Percentiles rank a stretch among this genome's conserved stretches.
Conservation (phyloP, 2,329 filamentous ascomycete genomes). For the Cladophialophora psammophila region DNA sequence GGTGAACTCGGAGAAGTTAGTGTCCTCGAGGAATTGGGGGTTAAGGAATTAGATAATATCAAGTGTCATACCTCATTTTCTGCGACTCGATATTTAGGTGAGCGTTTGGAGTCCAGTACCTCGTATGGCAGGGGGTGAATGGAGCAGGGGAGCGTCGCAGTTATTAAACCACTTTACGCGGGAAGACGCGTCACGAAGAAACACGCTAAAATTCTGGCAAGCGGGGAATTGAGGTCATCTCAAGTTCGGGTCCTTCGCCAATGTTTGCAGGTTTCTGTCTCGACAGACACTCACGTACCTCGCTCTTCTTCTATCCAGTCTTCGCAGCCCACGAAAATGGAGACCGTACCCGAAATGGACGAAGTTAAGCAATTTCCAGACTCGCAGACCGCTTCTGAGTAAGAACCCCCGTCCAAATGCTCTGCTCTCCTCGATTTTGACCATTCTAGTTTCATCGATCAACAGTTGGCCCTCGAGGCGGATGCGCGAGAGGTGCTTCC, state of each 20-base stretch:
- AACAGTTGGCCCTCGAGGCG: constrained; percentile 87
- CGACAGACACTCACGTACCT: background rate
- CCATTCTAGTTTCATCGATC: constrained; percentile 71
- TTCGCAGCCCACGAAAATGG: constrained; percentile 12
- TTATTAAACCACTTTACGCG: constrained; percentile 25
- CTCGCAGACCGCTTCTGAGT: constrained; percentile 78
- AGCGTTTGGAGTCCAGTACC: background rate
- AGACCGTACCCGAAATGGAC: constrained; percentile 24
- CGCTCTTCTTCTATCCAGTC: background rate
- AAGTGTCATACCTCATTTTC: constrained; percentile 32
- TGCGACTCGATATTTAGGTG: background rate
- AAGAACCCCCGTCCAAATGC: constrained; percentile 38
- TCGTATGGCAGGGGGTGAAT: constrained; percentile 30
- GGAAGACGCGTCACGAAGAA: constrained; percentile 20
- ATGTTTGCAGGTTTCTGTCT: background rate
- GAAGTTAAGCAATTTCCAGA: constrained; percentile 55
- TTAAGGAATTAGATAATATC: background rate
- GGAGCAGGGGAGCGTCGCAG: constrained; percentile 4
- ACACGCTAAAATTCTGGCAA: constrained; percentile 17
- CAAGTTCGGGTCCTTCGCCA: background rate
- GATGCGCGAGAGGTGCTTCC: constrained; percentile 94
- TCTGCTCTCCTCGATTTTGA: constrained; percentile 10
- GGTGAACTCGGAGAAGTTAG: constrained; percentile 69
- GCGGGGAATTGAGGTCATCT: constrained; percentile 3
- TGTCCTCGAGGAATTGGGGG: background rate